Conservation (phyloP, 164 flowering plant species). For the Euptelea pleiosperma region DNA sequence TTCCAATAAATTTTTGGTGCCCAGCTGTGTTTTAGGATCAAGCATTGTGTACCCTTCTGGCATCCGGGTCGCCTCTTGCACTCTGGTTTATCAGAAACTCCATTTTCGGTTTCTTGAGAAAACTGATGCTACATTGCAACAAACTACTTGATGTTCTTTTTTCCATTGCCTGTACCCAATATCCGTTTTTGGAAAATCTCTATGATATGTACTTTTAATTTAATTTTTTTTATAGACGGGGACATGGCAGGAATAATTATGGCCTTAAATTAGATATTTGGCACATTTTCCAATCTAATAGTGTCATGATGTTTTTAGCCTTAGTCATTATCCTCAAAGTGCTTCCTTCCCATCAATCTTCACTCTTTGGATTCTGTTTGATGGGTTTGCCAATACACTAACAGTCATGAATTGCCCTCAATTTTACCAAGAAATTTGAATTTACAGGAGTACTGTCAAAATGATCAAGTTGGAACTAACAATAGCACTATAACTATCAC, state of each 20-base stretch:
- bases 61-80: background rate
- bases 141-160: background rate
- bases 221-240: conserved; percentile 61
- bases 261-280: background rate
- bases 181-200: conserved; percentile 1
- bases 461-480: too few species aligned
- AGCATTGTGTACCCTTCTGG: conserved; percentile 14
- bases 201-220: background rate
- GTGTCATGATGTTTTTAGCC: too few species aligned
- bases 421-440: too few species aligned
- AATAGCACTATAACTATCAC: too few species aligned
- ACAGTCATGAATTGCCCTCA: too few species aligned
- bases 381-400: too few species aligned
- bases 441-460: too few species aligned
- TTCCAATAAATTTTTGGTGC: conserved; percentile 37
- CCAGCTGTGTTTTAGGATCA: conserved; percentile 19
- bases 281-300: too few species aligned
- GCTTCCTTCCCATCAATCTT: too few species aligned
- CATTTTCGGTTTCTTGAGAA: conserved; percentile 9
- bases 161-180: background rate
- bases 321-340: too few species aligned
- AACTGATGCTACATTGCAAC: conserved; percentile 3
- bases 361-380: too few species aligned
- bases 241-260: conserved; percentile 36
- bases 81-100: conserved; percentile 5